These are phyloP conservation scores for Claviceps paspali DNA, from an alignment of 2,329 filamentous ascomycete genomes.

Conservation along the genomic window DNA sequence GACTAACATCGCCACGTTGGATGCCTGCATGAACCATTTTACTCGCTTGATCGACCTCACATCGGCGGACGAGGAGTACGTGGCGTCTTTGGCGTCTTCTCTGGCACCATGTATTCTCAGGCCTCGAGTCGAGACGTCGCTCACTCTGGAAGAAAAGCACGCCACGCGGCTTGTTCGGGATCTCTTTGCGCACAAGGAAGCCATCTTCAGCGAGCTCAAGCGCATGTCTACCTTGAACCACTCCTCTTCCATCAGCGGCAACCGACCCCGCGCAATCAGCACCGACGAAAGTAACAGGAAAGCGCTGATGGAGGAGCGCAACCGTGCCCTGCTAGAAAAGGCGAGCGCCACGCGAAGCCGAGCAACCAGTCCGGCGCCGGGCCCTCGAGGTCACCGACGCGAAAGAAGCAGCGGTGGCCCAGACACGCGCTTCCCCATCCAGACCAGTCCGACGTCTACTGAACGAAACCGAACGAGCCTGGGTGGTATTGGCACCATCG, in stretches of 20 bases:
- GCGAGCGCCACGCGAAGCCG: conserved; percentile 50
- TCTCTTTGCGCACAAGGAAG: conserved; percentile 82
- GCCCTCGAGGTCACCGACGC: conserved; percentile 50
- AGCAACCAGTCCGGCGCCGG: conserved; percentile 56
- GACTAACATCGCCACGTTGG: conserved; percentile 95
- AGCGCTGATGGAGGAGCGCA: conserved; percentile 85
- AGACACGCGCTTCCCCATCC: conserved; percentile 73
- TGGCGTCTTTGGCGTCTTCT: conserved; percentile 54
- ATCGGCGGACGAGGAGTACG: conserved; percentile 80
- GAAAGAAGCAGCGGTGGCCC: conserved; percentile 63
- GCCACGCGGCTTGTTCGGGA: conserved; percentile 82
- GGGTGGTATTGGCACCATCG: conserved; percentile 28
- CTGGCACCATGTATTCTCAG: conserved; percentile 79
- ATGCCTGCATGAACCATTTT: conserved; percentile 96
- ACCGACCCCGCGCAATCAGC: conserved; percentile 71
- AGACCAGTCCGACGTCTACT: conserved; percentile 43
- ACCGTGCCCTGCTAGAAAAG: conserved; percentile 62
- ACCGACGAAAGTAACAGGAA: conserved; percentile 93
- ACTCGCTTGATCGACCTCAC: conserved; percentile 92
- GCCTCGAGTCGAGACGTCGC: conserved; percentile 70
- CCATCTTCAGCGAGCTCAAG: conserved; percentile 92
- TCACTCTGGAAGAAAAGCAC: conserved; percentile 93
- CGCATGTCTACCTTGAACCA: conserved; percentile 61
- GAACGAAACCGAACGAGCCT: conserved; percentile 36
- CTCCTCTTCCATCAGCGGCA: conserved; percentile 38